Percentiles rank a stretch among this genome's conserved stretches.
phyloP scores from a whole-genome alignment of 2,329 filamentous ascomycete genomes.

The Alternaria atra region DNA sequence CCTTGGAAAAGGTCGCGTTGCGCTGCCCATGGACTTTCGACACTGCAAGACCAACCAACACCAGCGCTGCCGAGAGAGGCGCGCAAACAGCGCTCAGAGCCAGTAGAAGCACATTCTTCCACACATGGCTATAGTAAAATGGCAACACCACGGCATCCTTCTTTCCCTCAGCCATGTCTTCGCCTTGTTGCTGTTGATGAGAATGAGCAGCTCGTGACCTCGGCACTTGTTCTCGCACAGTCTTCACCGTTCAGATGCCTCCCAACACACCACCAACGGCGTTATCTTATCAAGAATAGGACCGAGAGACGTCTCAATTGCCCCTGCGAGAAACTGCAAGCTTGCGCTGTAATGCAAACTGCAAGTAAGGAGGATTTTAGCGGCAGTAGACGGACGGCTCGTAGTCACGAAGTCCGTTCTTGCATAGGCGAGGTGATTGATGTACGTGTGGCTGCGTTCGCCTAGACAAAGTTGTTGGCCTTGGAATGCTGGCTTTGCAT shows the following conservation, averaged over 20 bases:
- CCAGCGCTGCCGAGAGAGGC: slow-evolving; percentile 56
- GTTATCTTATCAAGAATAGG: slow-evolving; percentile 11
- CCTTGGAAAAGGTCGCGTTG: slow-evolving; percentile 24
- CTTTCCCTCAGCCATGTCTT: slow-evolving; percentile 22
- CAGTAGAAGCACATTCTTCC: slow-evolving; percentile 61
- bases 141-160: slow-evolving; percentile 18
- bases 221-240: slow-evolving; percentile 16
- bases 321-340: slow-evolving; percentile 1
- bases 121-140: slow-evolving; percentile 52
- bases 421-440: slow-evolving; percentile 27
- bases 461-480: slow-evolving; percentile 2
- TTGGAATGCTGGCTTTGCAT: slow-evolving; percentile 13
- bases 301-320: neutral
- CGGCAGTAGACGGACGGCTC: slow-evolving; percentile 20
- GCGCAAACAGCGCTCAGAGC: slow-evolving; percentile 55
- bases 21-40: slow-evolving; percentile 22
- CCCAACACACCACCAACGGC: slow-evolving; percentile 14
- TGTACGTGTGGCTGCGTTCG: slow-evolving; percentile 16
- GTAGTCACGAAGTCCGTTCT: slow-evolving; percentile 15
- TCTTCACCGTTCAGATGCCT: slow-evolving; percentile 15
- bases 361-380: slow-evolving; percentile 19
- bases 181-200: slow-evolving; percentile 5
- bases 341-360: slow-evolving; percentile 10
- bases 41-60: slow-evolving; percentile 36
- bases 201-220: slow-evolving; percentile 26